Evolutionary conservation across 2,329 filamentous ascomycete species (phyloP).

Genomic region (Fusarium miscanthi): DNA sequence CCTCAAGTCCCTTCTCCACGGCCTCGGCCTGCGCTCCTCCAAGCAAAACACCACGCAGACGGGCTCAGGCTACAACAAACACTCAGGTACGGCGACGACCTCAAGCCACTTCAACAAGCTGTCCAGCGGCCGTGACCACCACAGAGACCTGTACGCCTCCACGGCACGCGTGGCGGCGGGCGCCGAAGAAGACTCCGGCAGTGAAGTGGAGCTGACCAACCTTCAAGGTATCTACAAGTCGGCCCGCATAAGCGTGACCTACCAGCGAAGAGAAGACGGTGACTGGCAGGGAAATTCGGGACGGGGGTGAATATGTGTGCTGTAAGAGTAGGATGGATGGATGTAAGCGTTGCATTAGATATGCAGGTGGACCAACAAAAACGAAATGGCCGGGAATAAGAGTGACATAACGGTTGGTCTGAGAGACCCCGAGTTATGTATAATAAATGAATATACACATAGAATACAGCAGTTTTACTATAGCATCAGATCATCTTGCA

Average conservation of each 20-base stretch:
- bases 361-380: not conserved
- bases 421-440: not conserved
- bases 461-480: not conserved
- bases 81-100: not conserved
- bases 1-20: slow-evolving; percentile 36
- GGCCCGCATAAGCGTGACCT: slow-evolving; percentile 38
- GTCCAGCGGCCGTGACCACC: slow-evolving; percentile 33
- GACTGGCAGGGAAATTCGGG: not conserved
- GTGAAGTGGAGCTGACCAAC: slow-evolving; percentile 40
- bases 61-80: slow-evolving; percentile 33
- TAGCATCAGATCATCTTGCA: not conserved
- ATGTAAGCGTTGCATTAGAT: not conserved
- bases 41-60: slow-evolving; percentile 28
- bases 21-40: slow-evolving; percentile 22
- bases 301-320: not conserved
- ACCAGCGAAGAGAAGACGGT: slow-evolving; percentile 17
- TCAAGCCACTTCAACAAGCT: slow-evolving; percentile 37
- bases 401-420: not conserved
- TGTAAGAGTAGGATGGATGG: not conserved
- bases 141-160: slow-evolving; percentile 13
- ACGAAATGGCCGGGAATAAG: not conserved
- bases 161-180: slow-evolving; percentile 22
- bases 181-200: slow-evolving; percentile 36
- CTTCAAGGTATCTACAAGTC: slow-evolving; percentile 40
- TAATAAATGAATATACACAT: not conserved